These are phyloP conservation scores for Umbelopsis sp. DNA, from an alignment of 192 early-diverging fungal species.

Conservation along the genomic window DNA sequence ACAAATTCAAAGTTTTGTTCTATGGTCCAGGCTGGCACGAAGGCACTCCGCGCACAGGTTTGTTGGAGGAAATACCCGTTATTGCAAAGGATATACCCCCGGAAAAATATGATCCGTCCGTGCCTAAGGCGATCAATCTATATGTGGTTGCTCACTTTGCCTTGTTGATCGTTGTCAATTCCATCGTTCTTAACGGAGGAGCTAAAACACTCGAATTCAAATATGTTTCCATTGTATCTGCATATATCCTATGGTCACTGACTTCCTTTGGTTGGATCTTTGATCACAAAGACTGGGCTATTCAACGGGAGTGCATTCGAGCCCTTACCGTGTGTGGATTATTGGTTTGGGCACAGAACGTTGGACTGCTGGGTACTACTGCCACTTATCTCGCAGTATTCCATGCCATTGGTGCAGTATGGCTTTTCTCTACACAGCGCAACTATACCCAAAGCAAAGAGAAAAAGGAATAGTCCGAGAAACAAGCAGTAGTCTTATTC, in stretches of 20 bases:
- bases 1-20: slow-evolving; percentile 53
- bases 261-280: slow-evolving; percentile 28
- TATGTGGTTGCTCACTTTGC: slow-evolving; percentile 45
- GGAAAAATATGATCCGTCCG: slow-evolving; percentile 44
- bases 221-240: not conserved
- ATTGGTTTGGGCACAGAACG: not conserved
- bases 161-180: slow-evolving; percentile 30
- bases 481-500: too few relatives aligned
- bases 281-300: slow-evolving; percentile 18
- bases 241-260: slow-evolving; percentile 8
- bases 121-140: slow-evolving; percentile 43
- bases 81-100: slow-evolving; percentile 46
- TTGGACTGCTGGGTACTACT: not conserved
- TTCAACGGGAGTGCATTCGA: slow-evolving; percentile 7
- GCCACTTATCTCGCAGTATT: slow-evolving; percentile 1
- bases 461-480: not conserved
- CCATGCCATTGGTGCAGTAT: not conserved
- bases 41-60: slow-evolving; percentile 44
- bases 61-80: slow-evolving; percentile 45
- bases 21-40: slow-evolving; percentile 60
- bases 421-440: slow-evolving; percentile 7
- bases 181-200: not conserved
- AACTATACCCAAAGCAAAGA: slow-evolving; percentile 1
- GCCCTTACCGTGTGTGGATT: not conserved
- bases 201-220: not conserved